These are phyloP conservation scores for Loxodes magnus DNA, from an alignment of 73 alveolate species.

Conservation along the genomic window DNA sequence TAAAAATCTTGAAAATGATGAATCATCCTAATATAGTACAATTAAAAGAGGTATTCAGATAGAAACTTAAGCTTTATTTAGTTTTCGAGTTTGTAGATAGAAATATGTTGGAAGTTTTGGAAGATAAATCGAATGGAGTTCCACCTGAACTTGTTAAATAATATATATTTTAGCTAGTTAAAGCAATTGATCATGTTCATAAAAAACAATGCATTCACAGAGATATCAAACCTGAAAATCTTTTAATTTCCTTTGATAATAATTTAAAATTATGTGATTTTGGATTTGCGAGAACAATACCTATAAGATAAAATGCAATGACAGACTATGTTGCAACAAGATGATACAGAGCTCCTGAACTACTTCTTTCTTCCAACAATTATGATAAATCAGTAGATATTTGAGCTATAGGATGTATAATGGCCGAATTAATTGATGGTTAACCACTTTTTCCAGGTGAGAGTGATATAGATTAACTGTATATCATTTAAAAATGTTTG, in stretches of 20 bases:
- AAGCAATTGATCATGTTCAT: constrained; percentile 27
- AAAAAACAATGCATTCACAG: constrained; percentile 8
- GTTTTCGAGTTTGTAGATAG: constrained; percentile 67
- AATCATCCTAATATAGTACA: constrained; percentile 75
- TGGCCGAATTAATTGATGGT: constrained; percentile 90
- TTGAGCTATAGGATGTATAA: constrained; percentile 92
- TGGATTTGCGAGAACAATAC: constrained; percentile 39
- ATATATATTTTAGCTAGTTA: constrained; percentile 18
- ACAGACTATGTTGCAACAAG: constrained; percentile 47
- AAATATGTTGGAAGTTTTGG: constrained; percentile 61
- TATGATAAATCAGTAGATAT: constrained; percentile 71
- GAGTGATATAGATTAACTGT: constrained; percentile 78
- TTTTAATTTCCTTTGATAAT: background rate
- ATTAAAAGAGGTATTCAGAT: constrained; percentile 76
- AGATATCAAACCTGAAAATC: constrained; percentile 14
- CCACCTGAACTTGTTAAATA: constrained; percentile 14
- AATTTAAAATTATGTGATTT: constrained; percentile 31
- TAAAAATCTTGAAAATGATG: constrained; percentile 74
- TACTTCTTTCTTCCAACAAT: constrained; percentile 41
- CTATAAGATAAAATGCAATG: constrained; percentile 14
- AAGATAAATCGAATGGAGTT: constrained; percentile 30
- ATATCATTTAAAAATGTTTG: constrained; percentile 63
- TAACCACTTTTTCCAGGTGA: constrained; percentile 94
- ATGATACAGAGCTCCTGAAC: constrained; percentile 78
- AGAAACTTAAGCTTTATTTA: constrained; percentile 59